Percentiles rank a stretch among this genome's conserved stretches.
These are phyloP conservation scores for Fragaria ananassa DNA, from an alignment of 306 rosid genomes.

Conservation along the genomic window DNA sequence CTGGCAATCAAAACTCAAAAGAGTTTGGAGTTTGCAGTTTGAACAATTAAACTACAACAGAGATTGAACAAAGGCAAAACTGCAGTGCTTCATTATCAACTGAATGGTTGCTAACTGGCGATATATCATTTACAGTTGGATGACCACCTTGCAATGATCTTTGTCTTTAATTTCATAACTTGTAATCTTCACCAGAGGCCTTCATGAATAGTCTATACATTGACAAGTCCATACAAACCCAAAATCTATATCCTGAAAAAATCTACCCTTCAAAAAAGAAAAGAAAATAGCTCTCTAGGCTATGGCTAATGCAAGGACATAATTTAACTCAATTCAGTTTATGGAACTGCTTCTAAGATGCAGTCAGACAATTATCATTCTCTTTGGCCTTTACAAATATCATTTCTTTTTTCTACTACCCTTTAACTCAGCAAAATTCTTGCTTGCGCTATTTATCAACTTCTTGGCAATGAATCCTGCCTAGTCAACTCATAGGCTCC, in stretches of 20 bases:
- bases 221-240: neutral
- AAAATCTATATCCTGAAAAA: neutral
- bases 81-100: neutral
- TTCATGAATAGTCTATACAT: neutral
- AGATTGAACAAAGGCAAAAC: neutral
- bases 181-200: neutral
- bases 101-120: neutral
- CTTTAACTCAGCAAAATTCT: constrained; percentile 6
- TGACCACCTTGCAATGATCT: neutral
- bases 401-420: neutral
- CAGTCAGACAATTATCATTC: neutral
- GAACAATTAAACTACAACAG: neutral
- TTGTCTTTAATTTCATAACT: neutral
- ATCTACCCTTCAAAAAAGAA: neutral
- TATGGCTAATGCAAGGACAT: neutral
- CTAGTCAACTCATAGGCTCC: constrained; percentile 44
- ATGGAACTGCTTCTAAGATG: constrained; percentile 10
- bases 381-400: neutral
- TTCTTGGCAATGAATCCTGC: constrained; percentile 43
- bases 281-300: neutral
- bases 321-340: neutral
- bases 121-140: neutral
- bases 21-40: neutral
- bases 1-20: neutral
- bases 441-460: neutral